phyloP scores from a whole-genome alignment of 805 yeast genomes.

The Zygoascus flipseniorum region DNA sequence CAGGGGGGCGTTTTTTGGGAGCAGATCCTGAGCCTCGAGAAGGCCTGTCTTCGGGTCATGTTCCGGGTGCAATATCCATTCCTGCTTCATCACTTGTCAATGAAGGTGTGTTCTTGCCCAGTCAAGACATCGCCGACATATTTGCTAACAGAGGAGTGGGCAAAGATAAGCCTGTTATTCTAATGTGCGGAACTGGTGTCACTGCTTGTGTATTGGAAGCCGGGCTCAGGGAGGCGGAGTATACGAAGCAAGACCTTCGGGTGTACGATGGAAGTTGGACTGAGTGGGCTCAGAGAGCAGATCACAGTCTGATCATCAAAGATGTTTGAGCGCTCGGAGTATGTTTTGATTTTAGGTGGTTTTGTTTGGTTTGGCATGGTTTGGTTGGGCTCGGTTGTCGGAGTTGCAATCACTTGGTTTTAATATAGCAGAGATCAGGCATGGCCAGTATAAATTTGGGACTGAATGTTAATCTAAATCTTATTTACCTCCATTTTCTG shows the following conservation, averaged over 20 bases:
- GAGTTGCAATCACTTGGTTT: not conserved
- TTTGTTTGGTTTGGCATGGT: not conserved
- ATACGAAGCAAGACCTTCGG: constrained; percentile 26
- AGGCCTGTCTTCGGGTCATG: constrained; percentile 83
- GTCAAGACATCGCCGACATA: constrained; percentile 38
- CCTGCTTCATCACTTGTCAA: constrained; percentile 60
- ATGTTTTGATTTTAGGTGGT: not conserved
- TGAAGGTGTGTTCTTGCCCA: constrained; percentile 41
- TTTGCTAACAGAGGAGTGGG: constrained; percentile 36
- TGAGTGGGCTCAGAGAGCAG: constrained; percentile 79
- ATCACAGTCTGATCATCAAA: constrained; percentile 43
- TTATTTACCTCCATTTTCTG: not conserved
- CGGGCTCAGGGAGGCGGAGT: constrained; percentile 48
- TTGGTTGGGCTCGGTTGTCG: not conserved
- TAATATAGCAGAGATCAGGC: too few relatives aligned
- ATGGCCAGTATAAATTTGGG: too few relatives aligned
- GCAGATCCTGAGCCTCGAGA: constrained; percentile 81
- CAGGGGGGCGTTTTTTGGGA: constrained; percentile 68
- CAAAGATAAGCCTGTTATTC: constrained; percentile 55
- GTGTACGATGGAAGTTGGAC: constrained; percentile 64
- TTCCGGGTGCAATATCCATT: constrained; percentile 68
- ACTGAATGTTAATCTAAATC: too few relatives aligned
- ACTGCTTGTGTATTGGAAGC: constrained; percentile 81
- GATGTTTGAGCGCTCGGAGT: constrained; percentile 12
- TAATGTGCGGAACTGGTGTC: constrained; percentile 95